Evolutionary conservation across 2,329 filamentous ascomycete species (phyloP).

Genomic region (Xylariaceae sp.): DNA sequence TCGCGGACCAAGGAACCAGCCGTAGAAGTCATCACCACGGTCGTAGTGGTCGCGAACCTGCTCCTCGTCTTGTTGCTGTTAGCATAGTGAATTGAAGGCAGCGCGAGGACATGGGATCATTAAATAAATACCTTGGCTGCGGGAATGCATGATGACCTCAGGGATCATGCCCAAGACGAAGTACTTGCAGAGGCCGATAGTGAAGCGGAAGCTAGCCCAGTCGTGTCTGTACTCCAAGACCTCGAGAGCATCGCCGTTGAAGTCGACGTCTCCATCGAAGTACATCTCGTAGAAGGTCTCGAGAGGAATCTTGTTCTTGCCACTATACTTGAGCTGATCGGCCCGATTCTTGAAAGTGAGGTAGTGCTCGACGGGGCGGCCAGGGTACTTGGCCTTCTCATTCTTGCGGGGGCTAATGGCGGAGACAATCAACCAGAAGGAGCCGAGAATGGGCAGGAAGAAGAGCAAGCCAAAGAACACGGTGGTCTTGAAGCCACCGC

Average conservation of each 20-base stretch:
- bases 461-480: constrained; percentile 80
- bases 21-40: constrained; percentile 96
- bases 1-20: constrained; percentile 94
- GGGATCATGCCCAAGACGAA: constrained; percentile 84
- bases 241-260: constrained; percentile 90
- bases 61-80: constrained; percentile 67
- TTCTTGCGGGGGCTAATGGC: constrained; percentile 81
- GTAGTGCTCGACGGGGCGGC: constrained; percentile 86
- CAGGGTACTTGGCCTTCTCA: constrained; percentile 83
- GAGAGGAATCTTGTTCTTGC: constrained; percentile 77
- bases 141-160: constrained; percentile 87
- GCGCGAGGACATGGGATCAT: neutral
- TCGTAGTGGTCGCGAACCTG: constrained; percentile 98
- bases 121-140: constrained; percentile 64
- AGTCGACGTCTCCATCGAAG: constrained; percentile 89
- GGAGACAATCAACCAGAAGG: constrained; percentile 77
- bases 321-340: constrained; percentile 62
- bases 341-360: constrained; percentile 69
- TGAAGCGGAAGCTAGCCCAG: constrained; percentile 94
- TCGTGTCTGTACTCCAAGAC: constrained; percentile 91
- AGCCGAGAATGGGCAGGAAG: constrained; percentile 70
- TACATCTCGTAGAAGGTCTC: constrained; percentile 98
- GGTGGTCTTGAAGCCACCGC: constrained; percentile 81
- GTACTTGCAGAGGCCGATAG: constrained; percentile 75
- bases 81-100: constrained; percentile 4